Base-by-base conservation (phyloP, 179 eudicot species). In the Spergularia azorica region DNA sequence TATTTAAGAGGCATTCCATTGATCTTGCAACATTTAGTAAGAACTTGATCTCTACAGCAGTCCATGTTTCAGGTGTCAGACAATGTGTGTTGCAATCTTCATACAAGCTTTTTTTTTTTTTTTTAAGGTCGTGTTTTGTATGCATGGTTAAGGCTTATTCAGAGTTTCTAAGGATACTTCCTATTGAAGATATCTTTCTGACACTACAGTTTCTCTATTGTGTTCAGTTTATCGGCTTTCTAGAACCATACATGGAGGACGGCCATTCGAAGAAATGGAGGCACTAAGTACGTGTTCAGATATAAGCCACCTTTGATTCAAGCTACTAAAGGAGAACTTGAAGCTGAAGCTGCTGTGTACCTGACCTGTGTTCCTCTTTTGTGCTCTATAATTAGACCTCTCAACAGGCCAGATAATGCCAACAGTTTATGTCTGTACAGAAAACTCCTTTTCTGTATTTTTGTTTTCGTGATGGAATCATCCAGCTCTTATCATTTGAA, bases 141-240 rank as follows among this genome's bases (percentile, higher is more conserved):
- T 26, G 32, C 32, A 26, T 26, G 32, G 0, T 26, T 26, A 26
- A 26, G 32, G 32, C 32, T 26, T 26, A 26, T 26, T 26, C 32
- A 26, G 32, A 26, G 32, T 2, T 26, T 26, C 2, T 26, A 26
- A 26, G 32, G 32, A 26, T 26, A 2, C 32, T 26, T 26, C 32
- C 32, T 26, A 26, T 26, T 26, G 32, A 13, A 10, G 56, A 20
- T 3, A 38, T 17, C 1, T n/a, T 12, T 46, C 39, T 67, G 11
- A 67, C 71, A 10, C 73, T 5, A 6, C 69, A 13, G 8, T 41
- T 39, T 15, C n/a, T 70, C 46, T 71, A 51, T 77, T 11, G 63
- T 77, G 18, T 62, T 81, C 93, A 93, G 95, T 93, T 93, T 79
- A 90, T 93, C 39, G 98, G 98, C 63, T 93, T 92, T 84, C 88